Percentiles rank a stretch among this genome's conserved stretches.
Evolutionary conservation across 306 rosid species (phyloP).

Genomic region (Trifolium subterraneum): DNA sequence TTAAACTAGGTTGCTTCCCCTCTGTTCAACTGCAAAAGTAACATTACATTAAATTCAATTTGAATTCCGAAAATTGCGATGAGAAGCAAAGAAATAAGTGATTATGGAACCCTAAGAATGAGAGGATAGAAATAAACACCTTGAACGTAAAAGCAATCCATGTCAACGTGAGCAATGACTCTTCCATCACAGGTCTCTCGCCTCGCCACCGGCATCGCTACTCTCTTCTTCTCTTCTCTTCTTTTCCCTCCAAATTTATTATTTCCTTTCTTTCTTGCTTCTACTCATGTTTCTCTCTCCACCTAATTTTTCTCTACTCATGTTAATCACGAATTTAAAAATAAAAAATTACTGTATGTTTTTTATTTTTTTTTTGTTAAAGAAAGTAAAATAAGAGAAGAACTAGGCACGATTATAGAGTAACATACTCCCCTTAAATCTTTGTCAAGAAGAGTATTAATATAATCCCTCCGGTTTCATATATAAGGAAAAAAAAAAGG

Average conservation of each 20-base stretch:
- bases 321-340: too few species aligned
- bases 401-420: too few species aligned
- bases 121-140: conserved; percentile 43
- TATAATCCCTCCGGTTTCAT: too few species aligned
- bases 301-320: too few species aligned
- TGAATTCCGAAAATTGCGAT: background rate
- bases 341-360: too few species aligned
- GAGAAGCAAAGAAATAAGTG: background rate
- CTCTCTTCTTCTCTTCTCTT: background rate
- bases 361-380: too few species aligned
- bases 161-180: conserved; percentile 83
- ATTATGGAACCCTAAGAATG: conserved; percentile 12
- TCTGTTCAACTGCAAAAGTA: conserved; percentile 74
- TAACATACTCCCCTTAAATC: too few species aligned
- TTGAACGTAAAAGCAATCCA: conserved; percentile 99
- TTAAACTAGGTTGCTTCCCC: conserved; percentile 77
- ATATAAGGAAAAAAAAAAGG: too few species aligned
- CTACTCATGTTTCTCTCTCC: background rate
- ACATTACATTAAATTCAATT: conserved; percentile 2
- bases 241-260: background rate
- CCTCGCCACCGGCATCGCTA: conserved; percentile 78
- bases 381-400: too few species aligned
- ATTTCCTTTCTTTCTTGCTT: background rate
- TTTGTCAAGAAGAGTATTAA: too few species aligned
- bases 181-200: conserved; percentile 78